These are phyloP conservation scores for Syzygium aromaticum DNA, from an alignment of 345 rosid species.

Conservation along the genomic window DNA sequence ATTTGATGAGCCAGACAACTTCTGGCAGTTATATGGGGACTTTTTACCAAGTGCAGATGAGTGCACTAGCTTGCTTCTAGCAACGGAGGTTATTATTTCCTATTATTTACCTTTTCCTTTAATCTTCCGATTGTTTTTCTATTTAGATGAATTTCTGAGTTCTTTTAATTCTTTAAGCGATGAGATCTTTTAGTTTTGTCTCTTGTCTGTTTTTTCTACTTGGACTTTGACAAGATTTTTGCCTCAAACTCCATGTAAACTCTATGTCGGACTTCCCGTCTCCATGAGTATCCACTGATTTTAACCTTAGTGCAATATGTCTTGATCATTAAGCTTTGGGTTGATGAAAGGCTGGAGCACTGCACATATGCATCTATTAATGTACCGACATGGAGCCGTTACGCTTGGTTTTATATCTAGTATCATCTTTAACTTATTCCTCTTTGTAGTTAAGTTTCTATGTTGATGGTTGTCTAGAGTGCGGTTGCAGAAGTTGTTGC, in stretches of 20 bases:
- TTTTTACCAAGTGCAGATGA: slow-evolving; percentile 81
- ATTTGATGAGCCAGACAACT: slow-evolving; percentile 65
- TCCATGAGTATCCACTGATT: neutral
- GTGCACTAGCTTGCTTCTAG: slow-evolving; percentile 86
- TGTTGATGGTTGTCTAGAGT: neutral
- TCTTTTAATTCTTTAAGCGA: neutral
- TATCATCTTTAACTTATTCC: neutral
- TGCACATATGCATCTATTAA: neutral
- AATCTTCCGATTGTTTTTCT: neutral
- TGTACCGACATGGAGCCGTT: neutral
- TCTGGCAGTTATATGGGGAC: slow-evolving; percentile 91
- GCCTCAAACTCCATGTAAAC: neutral
- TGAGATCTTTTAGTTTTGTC: neutral
- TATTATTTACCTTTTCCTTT: neutral
- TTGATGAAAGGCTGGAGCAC: neutral
- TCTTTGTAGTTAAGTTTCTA: neutral
- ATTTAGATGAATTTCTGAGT: neutral
- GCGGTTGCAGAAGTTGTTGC: neutral
- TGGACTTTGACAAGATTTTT: neutral
- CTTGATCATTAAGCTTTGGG: neutral
- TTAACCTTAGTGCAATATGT: neutral
- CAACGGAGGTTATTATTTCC: slow-evolving; percentile 58
- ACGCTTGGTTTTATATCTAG: neutral
- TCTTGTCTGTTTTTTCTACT: neutral
- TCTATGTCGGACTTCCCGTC: neutral